phyloP scores from a whole-genome alignment of 805 yeast species.

The Kazachstania psychrophila region DNA sequence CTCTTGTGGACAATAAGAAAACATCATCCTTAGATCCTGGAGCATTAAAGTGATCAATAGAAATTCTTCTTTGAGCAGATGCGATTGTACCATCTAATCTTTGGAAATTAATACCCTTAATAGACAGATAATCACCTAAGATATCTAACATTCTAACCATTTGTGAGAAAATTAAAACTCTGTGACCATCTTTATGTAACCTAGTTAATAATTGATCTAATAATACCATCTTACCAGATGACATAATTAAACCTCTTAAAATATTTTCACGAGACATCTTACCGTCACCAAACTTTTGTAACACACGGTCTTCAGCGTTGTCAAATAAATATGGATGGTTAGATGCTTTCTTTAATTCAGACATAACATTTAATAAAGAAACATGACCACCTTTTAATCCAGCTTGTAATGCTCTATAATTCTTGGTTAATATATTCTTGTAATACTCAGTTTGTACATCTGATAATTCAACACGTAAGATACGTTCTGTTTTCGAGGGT shows the following conservation, averaged over 20 bases:
- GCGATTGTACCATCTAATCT: conserved; percentile 95
- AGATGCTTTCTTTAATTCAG: conserved; percentile 91
- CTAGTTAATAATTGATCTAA: conserved; percentile 81
- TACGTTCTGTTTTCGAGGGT: conserved; percentile 93
- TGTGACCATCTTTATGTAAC: conserved; percentile 84
- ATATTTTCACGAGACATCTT: conserved; percentile 63
- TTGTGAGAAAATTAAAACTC: conserved; percentile 90
- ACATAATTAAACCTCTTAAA: conserved; percentile 88
- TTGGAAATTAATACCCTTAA: conserved; percentile 83
- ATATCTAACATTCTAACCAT: conserved; percentile 97
- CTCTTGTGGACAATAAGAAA: conserved; percentile 85
- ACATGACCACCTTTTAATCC: conserved; percentile 73
- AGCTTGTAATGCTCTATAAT: conserved; percentile 82
- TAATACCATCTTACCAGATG: conserved; percentile 96
- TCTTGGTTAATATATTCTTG: conserved; percentile 84
- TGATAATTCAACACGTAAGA: conserved; percentile 86
- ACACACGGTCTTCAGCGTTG: conserved; percentile 77
- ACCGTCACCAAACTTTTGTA: conserved; percentile 53
- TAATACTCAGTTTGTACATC: conserved; percentile 94
- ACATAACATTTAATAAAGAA: conserved; percentile 83
- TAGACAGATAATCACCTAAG: conserved; percentile 81
- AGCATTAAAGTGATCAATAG: conserved; percentile 94
- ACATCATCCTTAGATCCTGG: conserved; percentile 88
- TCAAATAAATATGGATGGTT: conserved; percentile 95
- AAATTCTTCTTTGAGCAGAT: conserved; percentile 82